phyloP scores from a whole-genome alignment of 176 grass and related monocot genomes.

The Aegilops tauschii region DNA sequence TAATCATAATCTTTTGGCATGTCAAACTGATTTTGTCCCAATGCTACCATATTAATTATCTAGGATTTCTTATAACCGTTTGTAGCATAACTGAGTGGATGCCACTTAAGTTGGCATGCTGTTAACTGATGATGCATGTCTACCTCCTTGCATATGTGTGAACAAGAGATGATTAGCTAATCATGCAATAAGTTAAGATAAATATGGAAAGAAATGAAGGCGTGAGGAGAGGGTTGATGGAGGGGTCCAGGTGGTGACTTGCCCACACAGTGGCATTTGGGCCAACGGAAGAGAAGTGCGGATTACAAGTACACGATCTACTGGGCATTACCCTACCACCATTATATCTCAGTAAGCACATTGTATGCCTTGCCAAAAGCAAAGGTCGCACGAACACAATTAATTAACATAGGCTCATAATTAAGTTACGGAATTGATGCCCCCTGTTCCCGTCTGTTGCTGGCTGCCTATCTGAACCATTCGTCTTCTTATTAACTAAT shows the following conservation, averaged over 20 bases:
- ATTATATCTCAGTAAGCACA: no score
- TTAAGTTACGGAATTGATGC: no score
- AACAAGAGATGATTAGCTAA: conserved; percentile 17
- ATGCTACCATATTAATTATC: no score
- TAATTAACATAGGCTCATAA: no score
- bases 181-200: not conserved
- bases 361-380: no score
- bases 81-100: conserved; percentile 20
- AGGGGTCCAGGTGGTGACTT: conserved; percentile 14
- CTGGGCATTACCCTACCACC: no score
- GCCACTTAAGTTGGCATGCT: conserved; percentile 38
- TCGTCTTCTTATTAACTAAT: no score
- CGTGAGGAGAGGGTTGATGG: not conserved
- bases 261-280: not conserved
- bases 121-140: conserved; percentile 24
- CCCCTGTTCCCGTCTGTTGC: no score
- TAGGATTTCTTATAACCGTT: not conserved
- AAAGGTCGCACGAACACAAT: no score
- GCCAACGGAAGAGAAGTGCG: not conserved
- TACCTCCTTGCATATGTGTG: not conserved
- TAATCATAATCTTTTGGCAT: no score
- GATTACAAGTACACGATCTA: not conserved
- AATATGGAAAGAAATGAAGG: not conserved
- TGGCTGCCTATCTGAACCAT: no score
- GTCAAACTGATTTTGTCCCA: no score